Evolutionary conservation across 1,284 basidiomycete species (phyloP).

Genomic region (Schizophyllum commune): DNA sequence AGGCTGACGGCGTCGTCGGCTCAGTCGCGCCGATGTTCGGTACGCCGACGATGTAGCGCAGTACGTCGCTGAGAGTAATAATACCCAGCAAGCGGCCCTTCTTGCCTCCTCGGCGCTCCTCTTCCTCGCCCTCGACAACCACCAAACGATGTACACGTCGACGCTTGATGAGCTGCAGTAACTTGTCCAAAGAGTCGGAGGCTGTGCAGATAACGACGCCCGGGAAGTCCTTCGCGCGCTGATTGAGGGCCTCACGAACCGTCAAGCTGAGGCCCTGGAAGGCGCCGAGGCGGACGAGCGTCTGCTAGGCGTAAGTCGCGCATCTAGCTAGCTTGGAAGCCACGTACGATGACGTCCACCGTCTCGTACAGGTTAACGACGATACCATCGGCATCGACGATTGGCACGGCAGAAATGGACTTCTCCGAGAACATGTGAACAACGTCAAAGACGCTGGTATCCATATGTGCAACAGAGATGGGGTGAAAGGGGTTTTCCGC

Average conservation of each 20-base stretch:
- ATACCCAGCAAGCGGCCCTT: conserved; percentile 84
- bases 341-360: conserved; percentile 93
- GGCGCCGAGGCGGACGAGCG: conserved; percentile 88
- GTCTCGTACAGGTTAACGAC: conserved; percentile 98
- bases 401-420: conserved; percentile 95
- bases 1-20: no score
- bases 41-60: conserved; percentile 77
- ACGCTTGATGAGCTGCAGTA: conserved; percentile 90
- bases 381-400: conserved; percentile 87
- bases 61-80: conserved; percentile 86
- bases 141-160: conserved; percentile 91
- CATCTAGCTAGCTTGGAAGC: conserved; percentile 4
- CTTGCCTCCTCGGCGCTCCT: conserved; percentile 67
- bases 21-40: conserved; percentile 11
- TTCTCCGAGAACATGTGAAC: conserved; percentile 98
- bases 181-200: conserved; percentile 86
- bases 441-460: conserved; percentile 94
- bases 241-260: conserved; percentile 89
- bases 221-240: conserved; percentile 88
- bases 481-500: conserved; percentile 74
- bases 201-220: conserved; percentile 96
- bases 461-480: conserved; percentile 86
- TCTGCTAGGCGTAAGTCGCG: conserved; percentile 40
- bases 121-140: conserved; percentile 86
- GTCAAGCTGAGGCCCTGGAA: conserved; percentile 94